Conservation (phyloP, 805 yeast genomes). For the Pichia scutulata region DNA sequence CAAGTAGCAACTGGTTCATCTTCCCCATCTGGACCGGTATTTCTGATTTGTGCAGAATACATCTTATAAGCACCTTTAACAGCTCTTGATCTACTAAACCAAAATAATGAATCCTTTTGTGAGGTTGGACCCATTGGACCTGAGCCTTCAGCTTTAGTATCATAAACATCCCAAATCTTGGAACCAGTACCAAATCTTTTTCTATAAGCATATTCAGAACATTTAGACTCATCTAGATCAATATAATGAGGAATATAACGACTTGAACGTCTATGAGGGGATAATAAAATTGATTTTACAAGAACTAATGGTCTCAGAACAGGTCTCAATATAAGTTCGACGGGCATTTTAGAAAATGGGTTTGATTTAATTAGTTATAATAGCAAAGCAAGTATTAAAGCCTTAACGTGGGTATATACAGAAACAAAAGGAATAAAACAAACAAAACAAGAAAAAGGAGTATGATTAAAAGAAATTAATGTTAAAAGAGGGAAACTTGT, state of each 20-base stretch:
- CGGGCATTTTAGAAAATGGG: slow-evolving; percentile 36
- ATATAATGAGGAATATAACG: slow-evolving; percentile 48
- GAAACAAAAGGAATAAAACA: background rate
- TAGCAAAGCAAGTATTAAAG: background rate
- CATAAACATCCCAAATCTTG: slow-evolving; percentile 47
- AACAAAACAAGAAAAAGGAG: background rate
- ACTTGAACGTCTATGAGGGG: slow-evolving; percentile 49
- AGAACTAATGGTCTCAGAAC: slow-evolving; percentile 51
- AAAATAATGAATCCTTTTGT: slow-evolving; percentile 38
- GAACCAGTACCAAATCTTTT: slow-evolving; percentile 57
- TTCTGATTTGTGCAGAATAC: slow-evolving; percentile 35
- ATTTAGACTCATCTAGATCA: slow-evolving; percentile 32
- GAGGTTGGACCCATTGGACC: slow-evolving; percentile 36
- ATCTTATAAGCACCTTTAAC: slow-evolving; percentile 60
- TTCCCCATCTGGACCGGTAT: slow-evolving; percentile 40
- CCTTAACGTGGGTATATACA: background rate
- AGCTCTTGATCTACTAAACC: slow-evolving; percentile 56
- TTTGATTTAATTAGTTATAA: background rate
- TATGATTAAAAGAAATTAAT: background rate
- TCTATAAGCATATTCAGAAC: slow-evolving; percentile 40
- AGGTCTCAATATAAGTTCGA: slow-evolving; percentile 51
- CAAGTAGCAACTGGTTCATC: slow-evolving; percentile 53
- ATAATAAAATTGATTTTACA: slow-evolving; percentile 47
- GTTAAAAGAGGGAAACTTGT: background rate
- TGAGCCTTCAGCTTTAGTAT: slow-evolving; percentile 31